Conservation (phyloP, 805 yeast species). For the Groenewaldozyma salmanticensis region DNA sequence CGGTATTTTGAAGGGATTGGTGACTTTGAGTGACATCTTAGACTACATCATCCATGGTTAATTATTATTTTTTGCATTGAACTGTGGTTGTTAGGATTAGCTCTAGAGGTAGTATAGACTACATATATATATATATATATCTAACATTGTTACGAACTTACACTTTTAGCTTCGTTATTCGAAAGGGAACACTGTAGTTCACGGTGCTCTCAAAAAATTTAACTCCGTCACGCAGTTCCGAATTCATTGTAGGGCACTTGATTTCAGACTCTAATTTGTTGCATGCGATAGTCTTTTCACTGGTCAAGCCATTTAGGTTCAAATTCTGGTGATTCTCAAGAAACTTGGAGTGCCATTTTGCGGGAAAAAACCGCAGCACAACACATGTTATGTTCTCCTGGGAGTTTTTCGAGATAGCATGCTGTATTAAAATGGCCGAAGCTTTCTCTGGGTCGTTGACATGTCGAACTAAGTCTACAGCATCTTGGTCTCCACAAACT, state of each 20-base stretch:
- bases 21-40: slow-evolving; percentile 85
- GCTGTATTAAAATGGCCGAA: slow-evolving; percentile 52
- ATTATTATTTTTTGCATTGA: not conserved
- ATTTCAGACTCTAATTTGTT: too few relatives aligned
- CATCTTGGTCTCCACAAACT: slow-evolving; percentile 75
- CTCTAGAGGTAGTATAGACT: not conserved
- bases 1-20: slow-evolving; percentile 69
- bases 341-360: too few relatives aligned
- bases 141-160: not conserved
- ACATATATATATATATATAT: not conserved
- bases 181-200: too few relatives aligned
- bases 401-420: slow-evolving; percentile 67
- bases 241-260: too few relatives aligned
- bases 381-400: slow-evolving; percentile 90
- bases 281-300: not conserved
- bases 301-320: not conserved
- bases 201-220: too few relatives aligned
- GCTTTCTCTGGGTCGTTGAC: slow-evolving; percentile 53
- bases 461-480: slow-evolving; percentile 58
- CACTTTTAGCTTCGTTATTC: too few relatives aligned
- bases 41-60: slow-evolving; percentile 44
- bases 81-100: not conserved
- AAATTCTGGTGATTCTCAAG: too few relatives aligned
- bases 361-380: slow-evolving; percentile 55
- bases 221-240: too few relatives aligned